Evolutionary conservation across 441 rosid species (phyloP).

Genomic region (Populus hybrid): DNA sequence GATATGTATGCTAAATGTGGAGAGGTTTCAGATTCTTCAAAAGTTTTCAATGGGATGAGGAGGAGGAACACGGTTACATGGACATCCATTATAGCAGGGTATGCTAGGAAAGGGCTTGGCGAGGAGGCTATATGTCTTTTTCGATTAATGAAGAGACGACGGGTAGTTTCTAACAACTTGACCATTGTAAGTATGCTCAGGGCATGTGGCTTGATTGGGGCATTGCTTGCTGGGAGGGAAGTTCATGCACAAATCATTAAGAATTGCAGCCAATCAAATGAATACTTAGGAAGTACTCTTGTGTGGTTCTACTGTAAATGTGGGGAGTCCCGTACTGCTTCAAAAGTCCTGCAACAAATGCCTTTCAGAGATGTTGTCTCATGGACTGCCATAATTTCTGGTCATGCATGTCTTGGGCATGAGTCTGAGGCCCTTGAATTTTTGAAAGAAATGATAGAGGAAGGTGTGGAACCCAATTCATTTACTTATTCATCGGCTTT

Average conservation of each 20-base stretch:
- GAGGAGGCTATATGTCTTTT: conserved; percentile 73
- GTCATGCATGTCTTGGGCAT: conserved; percentile 65
- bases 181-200: conserved; percentile 74
- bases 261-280: conserved; percentile 46
- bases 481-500: conserved; percentile 73
- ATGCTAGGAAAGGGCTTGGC: conserved; percentile 68
- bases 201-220: conserved; percentile 71
- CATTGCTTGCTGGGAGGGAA: conserved; percentile 57
- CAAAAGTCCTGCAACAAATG: conserved; percentile 62
- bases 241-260: conserved; percentile 75
- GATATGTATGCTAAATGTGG: conserved; percentile 92
- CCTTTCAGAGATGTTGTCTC: conserved; percentile 78
- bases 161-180: conserved; percentile 54
- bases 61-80: conserved; percentile 70
- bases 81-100: conserved; percentile 83
- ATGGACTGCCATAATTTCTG: conserved; percentile 91
- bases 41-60: conserved; percentile 62
- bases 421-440: conserved; percentile 68
- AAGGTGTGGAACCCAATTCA: conserved; percentile 78
- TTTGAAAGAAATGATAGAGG: conserved; percentile 80
- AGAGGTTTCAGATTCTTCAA: conserved; percentile 57
- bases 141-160: conserved; percentile 62
- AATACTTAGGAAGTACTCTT: conserved; percentile 64
- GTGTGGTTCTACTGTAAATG: conserved; percentile 90
- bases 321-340: conserved; percentile 54